Percentiles rank a stretch among this genome's conserved stretches.
These are phyloP conservation scores for Cryptococcus deneoformans DNA, from an alignment of 1,284 basidiomycete genomes.

Conservation along the genomic window DNA sequence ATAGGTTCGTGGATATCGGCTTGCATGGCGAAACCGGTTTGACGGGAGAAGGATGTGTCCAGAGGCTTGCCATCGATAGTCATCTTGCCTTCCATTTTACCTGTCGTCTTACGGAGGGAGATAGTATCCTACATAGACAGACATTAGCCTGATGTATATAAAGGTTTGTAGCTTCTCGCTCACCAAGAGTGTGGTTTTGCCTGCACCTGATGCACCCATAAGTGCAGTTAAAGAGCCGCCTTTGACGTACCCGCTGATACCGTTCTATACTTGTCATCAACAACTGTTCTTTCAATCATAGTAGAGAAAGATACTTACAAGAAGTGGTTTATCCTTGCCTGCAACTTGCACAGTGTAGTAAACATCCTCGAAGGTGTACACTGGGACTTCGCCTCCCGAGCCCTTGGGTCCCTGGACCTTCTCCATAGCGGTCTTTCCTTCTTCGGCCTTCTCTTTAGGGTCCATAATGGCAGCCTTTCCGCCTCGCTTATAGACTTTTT, in stretches of 20 bases:
- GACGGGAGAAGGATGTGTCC: not conserved
- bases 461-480: not conserved
- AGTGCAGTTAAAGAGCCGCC: constrained; percentile 58
- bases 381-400: not conserved
- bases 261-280: constrained; percentile 52
- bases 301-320: constrained; percentile 4
- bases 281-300: constrained; percentile 40
- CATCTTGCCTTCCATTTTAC: not conserved
- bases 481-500: constrained; percentile 8
- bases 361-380: not conserved
- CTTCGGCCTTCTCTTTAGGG: not conserved
- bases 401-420: not conserved
- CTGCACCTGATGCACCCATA: constrained; percentile 60
- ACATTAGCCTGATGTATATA: too few relatives aligned
- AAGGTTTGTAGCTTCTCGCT: too few relatives aligned
- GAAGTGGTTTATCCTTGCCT: constrained; percentile 47
- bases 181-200: constrained; percentile 56
- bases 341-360: constrained; percentile 6
- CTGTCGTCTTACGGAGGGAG: not conserved
- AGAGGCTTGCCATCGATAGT: not conserved
- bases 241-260: constrained; percentile 58
- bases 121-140: not conserved
- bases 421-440: not conserved
- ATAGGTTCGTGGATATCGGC: constrained; percentile 81
- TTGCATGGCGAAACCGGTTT: constrained; percentile 67